Conservation (phyloP, 129 eudicot genomes). For the Escallonia herrerae region DNA sequence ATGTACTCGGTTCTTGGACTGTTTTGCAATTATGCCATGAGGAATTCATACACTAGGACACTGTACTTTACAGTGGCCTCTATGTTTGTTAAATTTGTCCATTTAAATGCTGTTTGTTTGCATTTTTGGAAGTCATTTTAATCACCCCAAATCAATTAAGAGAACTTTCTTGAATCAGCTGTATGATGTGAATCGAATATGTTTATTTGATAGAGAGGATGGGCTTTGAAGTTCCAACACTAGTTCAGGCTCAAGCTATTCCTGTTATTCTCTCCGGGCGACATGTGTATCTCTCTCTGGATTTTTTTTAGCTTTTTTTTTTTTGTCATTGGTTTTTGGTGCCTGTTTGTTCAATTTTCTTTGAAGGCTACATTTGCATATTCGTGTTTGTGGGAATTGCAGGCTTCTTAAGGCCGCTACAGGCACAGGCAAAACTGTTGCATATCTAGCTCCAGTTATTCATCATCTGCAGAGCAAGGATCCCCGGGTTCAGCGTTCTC, state of each 20-base stretch:
- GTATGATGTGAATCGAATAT: too few relatives aligned
- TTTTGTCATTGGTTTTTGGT: neutral
- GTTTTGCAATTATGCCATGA: too few relatives aligned
- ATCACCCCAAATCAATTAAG: too few relatives aligned
- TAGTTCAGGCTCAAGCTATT: slow-evolving; percentile 83
- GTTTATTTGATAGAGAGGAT: slow-evolving; percentile 48
- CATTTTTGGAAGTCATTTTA: too few relatives aligned
- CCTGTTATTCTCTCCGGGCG: slow-evolving; percentile 78
- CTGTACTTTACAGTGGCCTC: too few relatives aligned
- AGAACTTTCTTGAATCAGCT: too few relatives aligned
- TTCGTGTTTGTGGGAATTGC: slow-evolving; percentile 10
- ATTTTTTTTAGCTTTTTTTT: neutral
- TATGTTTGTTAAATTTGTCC: too few relatives aligned
- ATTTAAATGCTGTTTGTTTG: too few relatives aligned
- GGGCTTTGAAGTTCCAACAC: slow-evolving; percentile 74
- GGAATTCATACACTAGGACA: too few relatives aligned
- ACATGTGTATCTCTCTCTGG: slow-evolving; percentile 49
- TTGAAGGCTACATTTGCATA: neutral
- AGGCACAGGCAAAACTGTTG: slow-evolving; percentile 88
- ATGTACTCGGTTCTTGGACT: too few relatives aligned
- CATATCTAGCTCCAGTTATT: slow-evolving; percentile 81
- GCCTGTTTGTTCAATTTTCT: neutral
- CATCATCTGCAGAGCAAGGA: slow-evolving; percentile 57
- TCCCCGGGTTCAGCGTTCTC: slow-evolving; percentile 51
- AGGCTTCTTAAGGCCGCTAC: slow-evolving; percentile 98